Percentiles rank a stretch among this genome's conserved stretches.
phyloP scores from a whole-genome alignment of 257 asterid genomes.

The Solanum stenotomum region DNA sequence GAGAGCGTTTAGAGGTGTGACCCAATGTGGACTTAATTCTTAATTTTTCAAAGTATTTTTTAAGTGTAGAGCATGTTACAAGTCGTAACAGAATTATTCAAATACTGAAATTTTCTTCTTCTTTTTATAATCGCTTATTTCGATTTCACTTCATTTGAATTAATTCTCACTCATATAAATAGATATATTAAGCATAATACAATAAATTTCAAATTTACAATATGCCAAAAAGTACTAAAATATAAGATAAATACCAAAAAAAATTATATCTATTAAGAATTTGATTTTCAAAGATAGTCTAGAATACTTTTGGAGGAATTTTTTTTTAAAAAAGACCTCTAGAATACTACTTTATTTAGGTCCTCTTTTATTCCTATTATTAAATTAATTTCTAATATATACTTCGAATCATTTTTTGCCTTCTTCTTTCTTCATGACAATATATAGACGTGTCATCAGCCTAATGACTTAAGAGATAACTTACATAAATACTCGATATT shows the following conservation, averaged over 20 bases:
- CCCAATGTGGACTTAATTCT: background rate
- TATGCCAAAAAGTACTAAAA: background rate
- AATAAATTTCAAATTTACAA: background rate
- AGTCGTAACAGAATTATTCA: too few relatives aligned
- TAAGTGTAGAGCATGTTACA: too few relatives aligned
- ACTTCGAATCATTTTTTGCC: background rate
- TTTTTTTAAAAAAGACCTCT: background rate
- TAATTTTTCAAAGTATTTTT: too few relatives aligned
- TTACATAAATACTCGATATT: background rate
- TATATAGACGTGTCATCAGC: background rate
- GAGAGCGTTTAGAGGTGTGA: background rate
- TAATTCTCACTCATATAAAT: too few relatives aligned
- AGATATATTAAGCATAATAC: too few relatives aligned
- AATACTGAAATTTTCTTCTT: too few relatives aligned
- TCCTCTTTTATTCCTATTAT: background rate
- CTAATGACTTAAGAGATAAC: background rate
- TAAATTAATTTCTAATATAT: background rate
- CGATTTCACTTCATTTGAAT: background rate
- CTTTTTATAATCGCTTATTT: too few relatives aligned
- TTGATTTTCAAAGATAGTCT: background rate
- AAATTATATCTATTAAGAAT: background rate
- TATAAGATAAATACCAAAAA: background rate
- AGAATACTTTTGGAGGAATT: background rate
- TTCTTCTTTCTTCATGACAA: background rate
- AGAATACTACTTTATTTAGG: background rate